Evolutionary conservation across 164 flowering plant genomes (phyloP).

Genomic region (Euptelea pleiosperma): DNA sequence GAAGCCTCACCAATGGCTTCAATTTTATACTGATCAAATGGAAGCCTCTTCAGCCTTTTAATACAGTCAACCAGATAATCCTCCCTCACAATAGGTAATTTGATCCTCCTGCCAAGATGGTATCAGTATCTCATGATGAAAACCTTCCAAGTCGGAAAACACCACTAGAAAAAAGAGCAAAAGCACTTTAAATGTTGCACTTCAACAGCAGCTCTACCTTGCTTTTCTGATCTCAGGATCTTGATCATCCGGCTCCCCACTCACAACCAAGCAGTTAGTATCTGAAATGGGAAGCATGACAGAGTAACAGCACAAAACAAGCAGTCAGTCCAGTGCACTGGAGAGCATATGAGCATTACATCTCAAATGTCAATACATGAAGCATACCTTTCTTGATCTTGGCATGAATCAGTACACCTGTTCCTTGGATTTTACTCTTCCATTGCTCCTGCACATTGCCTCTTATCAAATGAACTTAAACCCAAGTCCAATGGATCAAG

Average conservation of each 20-base stretch:
- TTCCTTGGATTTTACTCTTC: conserved; percentile 60
- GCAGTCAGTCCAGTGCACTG: background rate
- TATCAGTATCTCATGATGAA: conserved; percentile 5
- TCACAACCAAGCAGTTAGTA: conserved; percentile 71
- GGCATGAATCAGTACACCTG: conserved; percentile 67
- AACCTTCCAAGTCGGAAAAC: background rate
- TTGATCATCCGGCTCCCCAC: conserved; percentile 38
- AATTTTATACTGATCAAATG: too few species aligned
- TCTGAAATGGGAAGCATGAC: conserved; percentile 39
- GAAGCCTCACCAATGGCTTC: too few species aligned
- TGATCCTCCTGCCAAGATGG: conserved; percentile 66
- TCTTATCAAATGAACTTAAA: background rate
- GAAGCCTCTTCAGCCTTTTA: conserved; percentile 69
- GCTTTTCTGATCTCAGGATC: conserved; percentile 74
- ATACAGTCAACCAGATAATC: conserved; percentile 79
- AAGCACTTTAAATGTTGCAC: background rate
- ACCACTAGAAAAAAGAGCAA: background rate
- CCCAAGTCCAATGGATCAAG: background rate
- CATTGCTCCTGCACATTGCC: conserved; percentile 56
- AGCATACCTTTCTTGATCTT: conserved; percentile 71
- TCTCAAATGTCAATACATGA: conserved; percentile 1
- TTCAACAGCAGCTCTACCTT: conserved; percentile 42
- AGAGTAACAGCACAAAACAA: background rate
- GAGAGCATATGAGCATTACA: background rate
- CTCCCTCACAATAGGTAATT: conserved; percentile 79